Conservation (phyloP, 106 monocot species). For the Chionographis japonica region DNA sequence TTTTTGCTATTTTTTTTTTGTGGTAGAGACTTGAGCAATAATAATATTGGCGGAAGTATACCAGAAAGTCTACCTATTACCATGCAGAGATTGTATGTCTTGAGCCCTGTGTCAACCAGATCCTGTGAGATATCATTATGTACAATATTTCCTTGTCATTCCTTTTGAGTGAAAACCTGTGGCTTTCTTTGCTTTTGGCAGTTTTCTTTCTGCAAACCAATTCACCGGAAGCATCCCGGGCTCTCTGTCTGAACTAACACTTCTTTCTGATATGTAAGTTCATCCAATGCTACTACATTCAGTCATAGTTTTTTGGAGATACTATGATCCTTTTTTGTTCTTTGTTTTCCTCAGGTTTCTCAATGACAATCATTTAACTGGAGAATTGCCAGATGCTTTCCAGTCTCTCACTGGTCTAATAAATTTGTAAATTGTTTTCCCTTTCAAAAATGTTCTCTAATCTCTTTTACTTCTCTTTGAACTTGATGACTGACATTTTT, state of each 20-base stretch:
- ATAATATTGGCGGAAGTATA: constrained; percentile 90
- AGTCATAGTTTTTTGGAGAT: background rate
- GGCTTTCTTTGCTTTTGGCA: constrained; percentile 23
- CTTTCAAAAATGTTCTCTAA: background rate
- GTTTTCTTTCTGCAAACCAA: constrained; percentile 93
- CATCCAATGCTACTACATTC: background rate
- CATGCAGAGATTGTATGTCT: constrained; percentile 67
- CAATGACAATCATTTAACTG: constrained; percentile 72
- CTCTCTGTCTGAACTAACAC: constrained; percentile 58
- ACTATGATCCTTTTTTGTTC: background rate
- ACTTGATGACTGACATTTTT: background rate
- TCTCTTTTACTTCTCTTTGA: background rate
- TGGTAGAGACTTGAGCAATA: constrained; percentile 91
- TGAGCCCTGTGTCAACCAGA: background rate
- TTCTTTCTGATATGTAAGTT: constrained; percentile 75
- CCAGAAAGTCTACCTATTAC: constrained; percentile 83
- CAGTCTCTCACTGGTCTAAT: constrained; percentile 59
- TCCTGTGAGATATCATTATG: background rate
- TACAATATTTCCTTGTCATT: background rate
- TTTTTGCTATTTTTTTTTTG: constrained; percentile 1
- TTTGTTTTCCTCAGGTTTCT: constrained; percentile 51
- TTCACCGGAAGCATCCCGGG: constrained; percentile 82
- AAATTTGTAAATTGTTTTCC: constrained; percentile 62
- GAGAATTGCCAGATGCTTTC: constrained; percentile 85
- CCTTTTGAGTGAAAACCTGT: constrained; percentile 4